A percentile compares a stretch with the other conserved stretches of the same genome.
These are phyloP conservation scores for Chalciporus pseudorubinellus DNA, from an alignment of 768 basidiomycete genomes.

Conservation along the genomic window DNA sequence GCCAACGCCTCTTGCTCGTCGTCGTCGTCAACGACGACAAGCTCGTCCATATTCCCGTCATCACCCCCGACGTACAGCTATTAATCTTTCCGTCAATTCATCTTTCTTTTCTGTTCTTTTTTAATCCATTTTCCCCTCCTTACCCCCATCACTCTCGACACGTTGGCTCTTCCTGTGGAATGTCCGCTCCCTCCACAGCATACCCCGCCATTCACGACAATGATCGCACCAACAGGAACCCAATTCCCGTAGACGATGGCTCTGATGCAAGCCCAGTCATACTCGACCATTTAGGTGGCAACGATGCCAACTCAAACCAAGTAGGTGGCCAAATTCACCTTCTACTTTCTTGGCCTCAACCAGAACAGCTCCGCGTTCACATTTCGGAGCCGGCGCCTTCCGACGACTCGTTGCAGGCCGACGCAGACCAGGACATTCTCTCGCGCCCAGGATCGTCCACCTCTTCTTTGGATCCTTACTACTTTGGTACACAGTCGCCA, in stretches of 20 bases:
- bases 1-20: slow-evolving; percentile 31
- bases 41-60: slow-evolving; percentile 3
- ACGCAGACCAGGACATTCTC: slow-evolving; percentile 42
- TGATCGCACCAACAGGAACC: slow-evolving; percentile 40
- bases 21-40: slow-evolving; percentile 31
- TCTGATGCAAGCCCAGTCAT: slow-evolving; percentile 36
- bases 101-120: slow-evolving; percentile 18
- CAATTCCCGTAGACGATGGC: slow-evolving; percentile 53
- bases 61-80: slow-evolving; percentile 4
- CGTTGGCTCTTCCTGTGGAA: slow-evolving; percentile 37
- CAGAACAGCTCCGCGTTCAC: slow-evolving; percentile 44
- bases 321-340: slow-evolving; percentile 5
- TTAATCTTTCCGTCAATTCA: neutral
- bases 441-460: slow-evolving; percentile 74
- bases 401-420: slow-evolving; percentile 31
- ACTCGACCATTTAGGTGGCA: slow-evolving; percentile 32
- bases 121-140: slow-evolving; percentile 4
- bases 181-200: slow-evolving; percentile 40
- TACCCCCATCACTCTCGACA: slow-evolving; percentile 13
- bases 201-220: slow-evolving; percentile 41
- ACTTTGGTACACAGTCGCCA: slow-evolving; percentile 72
- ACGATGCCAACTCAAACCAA: slow-evolving; percentile 4
- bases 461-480: slow-evolving; percentile 86
- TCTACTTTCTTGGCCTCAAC: slow-evolving; percentile 5
- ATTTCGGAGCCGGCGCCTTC: slow-evolving; percentile 42